Conservation (phyloP, 192 early-diverging fungal genomes). For the Dispira simplex region DNA sequence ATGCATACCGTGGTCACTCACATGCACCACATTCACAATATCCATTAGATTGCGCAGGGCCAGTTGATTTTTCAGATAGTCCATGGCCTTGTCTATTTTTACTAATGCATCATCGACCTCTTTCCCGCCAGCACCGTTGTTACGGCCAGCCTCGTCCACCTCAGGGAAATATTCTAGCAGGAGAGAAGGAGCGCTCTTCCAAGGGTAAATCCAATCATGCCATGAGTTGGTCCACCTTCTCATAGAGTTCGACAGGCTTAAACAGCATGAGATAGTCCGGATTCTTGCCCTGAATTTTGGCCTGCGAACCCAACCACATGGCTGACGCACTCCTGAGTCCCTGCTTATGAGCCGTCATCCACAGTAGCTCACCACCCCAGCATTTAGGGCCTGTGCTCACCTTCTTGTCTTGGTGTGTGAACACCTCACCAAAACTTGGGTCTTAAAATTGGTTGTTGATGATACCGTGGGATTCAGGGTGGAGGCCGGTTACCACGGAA, state of each 20-base stretch:
- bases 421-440: conserved; percentile 45
- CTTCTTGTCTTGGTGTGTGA: conserved; percentile 52
- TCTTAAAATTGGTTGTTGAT: conserved; percentile 72
- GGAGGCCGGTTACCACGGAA: conserved; percentile 75
- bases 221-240: conserved; percentile 41
- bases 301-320: conserved; percentile 77
- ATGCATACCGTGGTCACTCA: conserved; percentile 88
- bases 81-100: conserved; percentile 41
- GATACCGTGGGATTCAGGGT: conserved; percentile 84
- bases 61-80: conserved; percentile 38
- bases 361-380: conserved; percentile 91
- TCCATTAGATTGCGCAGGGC: conserved; percentile 35
- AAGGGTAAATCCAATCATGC: conserved; percentile 64
- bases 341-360: conserved; percentile 67
- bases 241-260: conserved; percentile 20
- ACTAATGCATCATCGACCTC: conserved; percentile 38
- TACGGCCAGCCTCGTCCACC: conserved; percentile 65
- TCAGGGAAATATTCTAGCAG: conserved; percentile 65
- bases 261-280: conserved; percentile 55
- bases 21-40: conserved; percentile 44
- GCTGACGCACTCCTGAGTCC: conserved; percentile 47
- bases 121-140: conserved; percentile 42
- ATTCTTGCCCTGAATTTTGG: conserved; percentile 26
- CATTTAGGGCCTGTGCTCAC: conserved; percentile 49
- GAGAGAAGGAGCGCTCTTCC: conserved; percentile 48